A percentile compares a stretch with the other conserved stretches of the same genome.
Evolutionary conservation across 495 filamentous ascomycete genomes (phyloP).

Genomic region (Penicillium manginii): DNA sequence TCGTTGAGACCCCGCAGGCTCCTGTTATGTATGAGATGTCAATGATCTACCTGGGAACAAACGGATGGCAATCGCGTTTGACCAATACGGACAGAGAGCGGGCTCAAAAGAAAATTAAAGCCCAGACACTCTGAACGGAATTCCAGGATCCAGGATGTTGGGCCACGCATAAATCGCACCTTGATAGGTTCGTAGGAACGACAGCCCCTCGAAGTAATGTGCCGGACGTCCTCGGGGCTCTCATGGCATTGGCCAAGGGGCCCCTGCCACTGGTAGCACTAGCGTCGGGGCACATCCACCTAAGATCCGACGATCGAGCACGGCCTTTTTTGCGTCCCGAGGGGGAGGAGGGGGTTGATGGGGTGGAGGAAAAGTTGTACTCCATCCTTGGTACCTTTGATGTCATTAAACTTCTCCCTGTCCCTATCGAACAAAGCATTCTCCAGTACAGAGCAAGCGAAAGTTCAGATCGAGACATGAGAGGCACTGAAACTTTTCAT

Average conservation of each 20-base stretch:
- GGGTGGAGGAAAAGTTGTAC: constrained; percentile 1
- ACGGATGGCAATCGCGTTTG: not conserved
- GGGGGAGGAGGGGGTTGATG: not conserved
- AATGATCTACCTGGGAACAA: constrained; percentile 22
- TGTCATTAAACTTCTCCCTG: constrained; percentile 4
- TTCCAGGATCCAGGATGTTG: constrained; percentile 35
- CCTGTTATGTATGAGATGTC: constrained; percentile 15
- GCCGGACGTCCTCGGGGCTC: constrained; percentile 1
- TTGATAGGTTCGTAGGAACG: constrained; percentile 30
- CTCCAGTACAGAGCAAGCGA: not conserved
- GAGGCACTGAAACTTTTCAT: not conserved
- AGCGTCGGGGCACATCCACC: constrained; percentile 27
- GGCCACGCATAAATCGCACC: constrained; percentile 29
- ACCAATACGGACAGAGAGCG: constrained; percentile 5
- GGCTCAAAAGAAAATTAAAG: constrained; percentile 16
- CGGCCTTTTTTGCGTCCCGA: constrained; percentile 5
- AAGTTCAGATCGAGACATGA: not conserved
- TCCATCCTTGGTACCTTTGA: not conserved
- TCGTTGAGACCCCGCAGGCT: constrained; percentile 8
- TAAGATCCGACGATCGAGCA: constrained; percentile 34
- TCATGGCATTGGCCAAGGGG: constrained; percentile 23
- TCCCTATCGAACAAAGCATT: not conserved
- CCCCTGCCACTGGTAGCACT: constrained; percentile 16
- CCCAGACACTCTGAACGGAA: constrained; percentile 20
- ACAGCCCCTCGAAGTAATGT: not conserved